Conservation (phyloP, 179 eudicot genomes). For the Pouteria campechiana region DNA sequence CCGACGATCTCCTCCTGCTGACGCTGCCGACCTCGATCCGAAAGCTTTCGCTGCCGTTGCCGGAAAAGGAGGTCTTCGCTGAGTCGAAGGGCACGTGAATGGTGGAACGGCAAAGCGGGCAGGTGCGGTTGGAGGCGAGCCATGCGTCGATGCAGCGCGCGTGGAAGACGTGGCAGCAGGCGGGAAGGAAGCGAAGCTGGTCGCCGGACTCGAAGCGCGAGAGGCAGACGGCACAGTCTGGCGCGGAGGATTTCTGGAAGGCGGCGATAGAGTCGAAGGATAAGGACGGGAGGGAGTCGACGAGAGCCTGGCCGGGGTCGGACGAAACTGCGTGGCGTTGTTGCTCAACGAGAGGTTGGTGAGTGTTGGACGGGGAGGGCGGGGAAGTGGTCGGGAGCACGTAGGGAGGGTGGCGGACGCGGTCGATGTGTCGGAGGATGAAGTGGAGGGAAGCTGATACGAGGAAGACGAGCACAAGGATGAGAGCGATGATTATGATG, state of each 20-base stretch:
- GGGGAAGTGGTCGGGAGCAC: no score
- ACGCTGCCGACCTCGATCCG: slow-evolving; percentile 61
- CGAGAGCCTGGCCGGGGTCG: slow-evolving; percentile 6
- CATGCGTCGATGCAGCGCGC: slow-evolving; percentile 68
- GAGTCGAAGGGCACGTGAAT: slow-evolving; percentile 18
- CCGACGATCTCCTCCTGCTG: slow-evolving; percentile 20
- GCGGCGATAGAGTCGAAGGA: slow-evolving; percentile 29
- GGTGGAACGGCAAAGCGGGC: slow-evolving; percentile 79
- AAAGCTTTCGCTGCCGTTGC: slow-evolving; percentile 33
- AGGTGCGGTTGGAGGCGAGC: slow-evolving; percentile 48
- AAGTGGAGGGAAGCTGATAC: slow-evolving; percentile 69
- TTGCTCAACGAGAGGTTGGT: not conserved
- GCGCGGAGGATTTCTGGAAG: slow-evolving; percentile 6
- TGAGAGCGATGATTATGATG: slow-evolving; percentile 37
- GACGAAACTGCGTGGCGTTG: not conserved
- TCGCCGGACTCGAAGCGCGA: slow-evolving; percentile 51
- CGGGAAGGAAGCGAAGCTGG: slow-evolving; percentile 46
- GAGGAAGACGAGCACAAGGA: slow-evolving; percentile 58
- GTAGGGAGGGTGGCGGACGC: slow-evolving; percentile 19
- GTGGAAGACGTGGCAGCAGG: slow-evolving; percentile 79
- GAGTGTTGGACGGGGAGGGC: slow-evolving; percentile 5
- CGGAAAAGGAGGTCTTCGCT: not conserved
- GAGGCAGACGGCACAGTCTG: slow-evolving; percentile 67
- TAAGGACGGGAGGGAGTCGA: slow-evolving; percentile 43
- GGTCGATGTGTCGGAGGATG: slow-evolving; percentile 52